Conservation (phyloP, 257 asterid species). For the Vinca minor region DNA sequence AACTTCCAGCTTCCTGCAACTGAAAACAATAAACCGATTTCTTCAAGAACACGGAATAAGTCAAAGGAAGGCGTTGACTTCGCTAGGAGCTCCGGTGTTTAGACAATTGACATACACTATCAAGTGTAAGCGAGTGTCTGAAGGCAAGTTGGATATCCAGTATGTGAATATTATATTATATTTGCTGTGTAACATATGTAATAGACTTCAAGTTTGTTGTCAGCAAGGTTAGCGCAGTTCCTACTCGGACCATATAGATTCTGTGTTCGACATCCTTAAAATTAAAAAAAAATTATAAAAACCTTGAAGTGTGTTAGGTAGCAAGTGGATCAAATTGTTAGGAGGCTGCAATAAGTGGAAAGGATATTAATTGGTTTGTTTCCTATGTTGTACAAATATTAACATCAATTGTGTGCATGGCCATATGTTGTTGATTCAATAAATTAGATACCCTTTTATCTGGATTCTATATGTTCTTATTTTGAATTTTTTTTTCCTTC, state of each 20-base stretch:
- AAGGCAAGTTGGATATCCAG: not conserved
- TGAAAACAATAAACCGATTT: slow-evolving; percentile 18
- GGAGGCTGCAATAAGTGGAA: not conserved
- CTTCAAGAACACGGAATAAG: slow-evolving; percentile 26
- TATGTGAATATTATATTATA: not conserved
- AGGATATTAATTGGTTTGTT: not conserved
- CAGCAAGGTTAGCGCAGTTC: no score
- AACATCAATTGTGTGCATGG: no score
- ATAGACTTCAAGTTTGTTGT: not conserved
- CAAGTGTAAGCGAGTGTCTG: not conserved
- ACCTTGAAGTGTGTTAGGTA: no score
- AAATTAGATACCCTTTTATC: not conserved
- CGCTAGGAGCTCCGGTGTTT: slow-evolving; percentile 7
- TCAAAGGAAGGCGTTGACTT: not conserved
- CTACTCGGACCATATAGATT: no score
- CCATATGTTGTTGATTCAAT: not conserved
- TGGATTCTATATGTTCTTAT: no score
- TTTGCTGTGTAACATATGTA: not conserved
- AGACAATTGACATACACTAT: not conserved
- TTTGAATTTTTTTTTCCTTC: no score
- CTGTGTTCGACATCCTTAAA: no score
- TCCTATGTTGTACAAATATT: not conserved
- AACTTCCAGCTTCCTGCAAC: slow-evolving; percentile 8
- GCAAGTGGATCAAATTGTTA: not conserved
- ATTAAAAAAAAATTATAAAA: no score